These are phyloP conservation scores for Brassica cretica DNA, from an alignment of 345 rosid genomes.

Conservation along the genomic window DNA sequence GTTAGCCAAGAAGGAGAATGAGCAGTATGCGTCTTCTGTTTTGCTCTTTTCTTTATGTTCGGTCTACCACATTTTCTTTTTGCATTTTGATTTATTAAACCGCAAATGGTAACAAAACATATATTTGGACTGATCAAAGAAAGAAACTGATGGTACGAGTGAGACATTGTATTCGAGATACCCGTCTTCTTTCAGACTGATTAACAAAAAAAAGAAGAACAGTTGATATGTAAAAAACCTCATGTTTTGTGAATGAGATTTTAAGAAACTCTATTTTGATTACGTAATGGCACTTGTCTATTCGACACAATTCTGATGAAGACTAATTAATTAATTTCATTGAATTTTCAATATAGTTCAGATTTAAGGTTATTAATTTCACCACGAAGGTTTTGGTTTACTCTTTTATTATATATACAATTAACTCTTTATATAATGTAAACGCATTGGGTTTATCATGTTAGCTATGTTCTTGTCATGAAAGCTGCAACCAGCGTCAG, in stretches of 20 bases:
- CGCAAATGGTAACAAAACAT: background rate
- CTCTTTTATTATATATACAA: too few species aligned
- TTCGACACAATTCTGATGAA: too few species aligned
- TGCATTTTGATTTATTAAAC: background rate
- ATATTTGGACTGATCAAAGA: background rate
- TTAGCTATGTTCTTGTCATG: too few species aligned
- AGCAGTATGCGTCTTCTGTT: background rate
- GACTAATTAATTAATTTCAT: too few species aligned
- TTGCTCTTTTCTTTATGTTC: background rate
- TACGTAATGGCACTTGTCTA: too few species aligned
- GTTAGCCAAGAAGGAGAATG: background rate
- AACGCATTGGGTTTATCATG: too few species aligned
- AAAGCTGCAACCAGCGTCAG: too few species aligned
- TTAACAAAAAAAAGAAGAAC: background rate
- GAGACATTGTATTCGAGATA: background rate
- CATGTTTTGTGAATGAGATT: background rate
- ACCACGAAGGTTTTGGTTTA: too few species aligned
- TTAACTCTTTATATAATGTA: too few species aligned
- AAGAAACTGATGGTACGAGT: background rate
- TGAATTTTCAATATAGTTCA: too few species aligned
- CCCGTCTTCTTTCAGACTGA: background rate
- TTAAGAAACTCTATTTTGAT: background rate
- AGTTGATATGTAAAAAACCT: background rate
- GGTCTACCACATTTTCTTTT: background rate
- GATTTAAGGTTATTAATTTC: too few species aligned